Percentiles rank a stretch among this genome's conserved stretches.
Evolutionary conservation across 2,329 filamentous ascomycete species (phyloP).

Genomic region (Blastomyces percursus): DNA sequence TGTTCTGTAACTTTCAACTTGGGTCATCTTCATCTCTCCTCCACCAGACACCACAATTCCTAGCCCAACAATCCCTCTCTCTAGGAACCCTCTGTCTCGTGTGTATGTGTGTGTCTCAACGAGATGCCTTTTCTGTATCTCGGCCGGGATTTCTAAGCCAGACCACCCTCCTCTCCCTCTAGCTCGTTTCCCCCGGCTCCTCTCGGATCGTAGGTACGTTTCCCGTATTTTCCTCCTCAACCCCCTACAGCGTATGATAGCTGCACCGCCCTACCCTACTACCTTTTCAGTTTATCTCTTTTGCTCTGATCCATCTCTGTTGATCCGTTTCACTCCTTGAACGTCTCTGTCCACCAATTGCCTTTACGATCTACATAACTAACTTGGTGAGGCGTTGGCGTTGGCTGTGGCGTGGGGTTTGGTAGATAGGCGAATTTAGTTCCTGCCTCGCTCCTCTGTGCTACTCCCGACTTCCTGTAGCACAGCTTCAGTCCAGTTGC

Average conservation of each 20-base stretch:
- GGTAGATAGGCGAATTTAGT: neutral
- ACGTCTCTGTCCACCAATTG: neutral
- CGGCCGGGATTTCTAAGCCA: neutral
- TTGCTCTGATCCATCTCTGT: neutral
- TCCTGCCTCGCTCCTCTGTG: neutral
- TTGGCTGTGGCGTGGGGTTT: too few species aligned
- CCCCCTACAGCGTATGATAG: neutral
- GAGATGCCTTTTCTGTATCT: slow-evolving; percentile 1
- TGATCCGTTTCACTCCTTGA: neutral
- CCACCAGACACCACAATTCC: neutral
- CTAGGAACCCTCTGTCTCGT: too few species aligned
- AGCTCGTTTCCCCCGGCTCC: neutral
- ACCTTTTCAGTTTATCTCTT: neutral
- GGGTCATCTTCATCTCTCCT: too few species aligned
- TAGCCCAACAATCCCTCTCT: too few species aligned
- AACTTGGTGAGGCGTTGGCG: neutral
- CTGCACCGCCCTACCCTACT: neutral
- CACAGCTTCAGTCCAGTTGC: neutral
- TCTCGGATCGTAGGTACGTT: neutral
- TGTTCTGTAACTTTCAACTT: too few species aligned
- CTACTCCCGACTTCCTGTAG: neutral
- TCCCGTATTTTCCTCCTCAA: neutral
- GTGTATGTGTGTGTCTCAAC: neutral
- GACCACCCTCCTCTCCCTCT: neutral
- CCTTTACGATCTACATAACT: neutral